phyloP scores from a whole-genome alignment of 2,329 filamentous ascomycete genomes.

The Ophiostoma sp. region DNA sequence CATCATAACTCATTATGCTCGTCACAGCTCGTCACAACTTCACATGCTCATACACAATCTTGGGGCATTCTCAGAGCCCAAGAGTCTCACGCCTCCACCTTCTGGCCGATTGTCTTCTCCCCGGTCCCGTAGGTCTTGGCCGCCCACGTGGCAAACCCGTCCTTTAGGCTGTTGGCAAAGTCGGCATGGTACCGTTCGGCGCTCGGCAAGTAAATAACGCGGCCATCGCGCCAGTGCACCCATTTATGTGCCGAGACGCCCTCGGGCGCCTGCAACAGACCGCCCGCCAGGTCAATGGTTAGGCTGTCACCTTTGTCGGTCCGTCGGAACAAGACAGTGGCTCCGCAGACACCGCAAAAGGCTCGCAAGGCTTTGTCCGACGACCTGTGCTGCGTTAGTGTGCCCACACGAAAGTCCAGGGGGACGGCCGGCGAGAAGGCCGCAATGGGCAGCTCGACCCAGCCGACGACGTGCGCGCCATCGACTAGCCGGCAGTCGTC shows the following conservation, averaged over 20 bases:
- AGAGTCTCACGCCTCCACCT: not conserved
- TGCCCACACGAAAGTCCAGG: not conserved
- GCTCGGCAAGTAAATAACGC: not conserved
- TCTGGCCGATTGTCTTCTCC: not conserved
- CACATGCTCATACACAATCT: not conserved
- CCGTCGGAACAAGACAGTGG: not conserved
- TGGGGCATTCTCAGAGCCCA: not conserved
- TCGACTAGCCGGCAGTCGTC: conserved; percentile 4
- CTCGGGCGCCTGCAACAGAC: not conserved
- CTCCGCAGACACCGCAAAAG: conserved; percentile 1
- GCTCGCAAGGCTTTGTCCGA: not conserved
- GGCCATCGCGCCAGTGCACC: conserved; percentile 3
- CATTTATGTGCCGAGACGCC: not conserved
- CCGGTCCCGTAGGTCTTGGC: not conserved
- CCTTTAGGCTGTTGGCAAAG: not conserved
- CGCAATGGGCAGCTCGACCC: not conserved
- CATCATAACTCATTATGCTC: not conserved
- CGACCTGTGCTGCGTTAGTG: not conserved
- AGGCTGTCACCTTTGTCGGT: not conserved
- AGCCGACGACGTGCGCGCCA: not conserved
- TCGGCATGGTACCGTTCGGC: not conserved
- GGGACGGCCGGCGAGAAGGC: not conserved
- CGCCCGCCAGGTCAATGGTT: not conserved
- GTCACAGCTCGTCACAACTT: not conserved
- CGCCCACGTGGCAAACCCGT: not conserved